phyloP scores from a whole-genome alignment of 1,139 yeast genomes.

The Magnusiomyces tetraspermus region DNA sequence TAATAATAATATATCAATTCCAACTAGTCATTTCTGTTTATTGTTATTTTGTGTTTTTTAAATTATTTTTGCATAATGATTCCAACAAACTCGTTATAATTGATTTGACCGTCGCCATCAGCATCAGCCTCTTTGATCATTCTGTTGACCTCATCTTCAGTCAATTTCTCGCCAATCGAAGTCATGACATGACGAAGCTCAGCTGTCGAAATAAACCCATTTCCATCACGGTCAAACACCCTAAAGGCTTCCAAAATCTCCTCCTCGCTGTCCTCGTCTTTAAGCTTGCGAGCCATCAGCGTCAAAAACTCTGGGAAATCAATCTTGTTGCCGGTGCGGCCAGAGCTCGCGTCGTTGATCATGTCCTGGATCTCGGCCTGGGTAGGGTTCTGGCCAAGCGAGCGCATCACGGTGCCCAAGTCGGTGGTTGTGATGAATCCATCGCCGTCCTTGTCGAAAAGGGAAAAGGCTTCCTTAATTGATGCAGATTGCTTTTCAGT shows the following conservation, averaged over 20 bases:
- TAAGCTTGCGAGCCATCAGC: constrained; percentile 90
- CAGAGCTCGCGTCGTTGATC: constrained; percentile 86
- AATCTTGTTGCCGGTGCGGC: constrained; percentile 78
- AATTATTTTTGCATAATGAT: constrained; percentile 7
- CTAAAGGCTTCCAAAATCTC: constrained; percentile 96
- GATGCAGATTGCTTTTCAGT: constrained; percentile 95
- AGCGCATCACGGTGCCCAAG: constrained; percentile 96
- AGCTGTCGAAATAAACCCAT: constrained; percentile 91
- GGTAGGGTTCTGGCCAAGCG: constrained; percentile 92
- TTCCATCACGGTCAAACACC: constrained; percentile 79
- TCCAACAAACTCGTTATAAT: constrained; percentile 88
- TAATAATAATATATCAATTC: too few species aligned
- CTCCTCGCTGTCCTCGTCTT: constrained; percentile 92
- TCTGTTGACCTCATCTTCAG: constrained; percentile 93
- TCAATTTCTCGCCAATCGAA: constrained; percentile 88
- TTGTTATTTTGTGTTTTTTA: too few species aligned
- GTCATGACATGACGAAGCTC: constrained; percentile 94
- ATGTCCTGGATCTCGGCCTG: constrained; percentile 92
- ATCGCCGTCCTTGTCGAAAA: constrained; percentile 92
- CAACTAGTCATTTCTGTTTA: too few species aligned
- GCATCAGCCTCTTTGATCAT: constrained; percentile 91
- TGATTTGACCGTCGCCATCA: constrained; percentile 95
- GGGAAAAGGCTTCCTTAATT: constrained; percentile 93
- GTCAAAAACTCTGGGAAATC: constrained; percentile 63
- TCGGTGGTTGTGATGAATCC: constrained; percentile 88